Evolutionary conservation across 2,329 filamentous ascomycete genomes (phyloP).

Genomic region (Zasmidium cellare): DNA sequence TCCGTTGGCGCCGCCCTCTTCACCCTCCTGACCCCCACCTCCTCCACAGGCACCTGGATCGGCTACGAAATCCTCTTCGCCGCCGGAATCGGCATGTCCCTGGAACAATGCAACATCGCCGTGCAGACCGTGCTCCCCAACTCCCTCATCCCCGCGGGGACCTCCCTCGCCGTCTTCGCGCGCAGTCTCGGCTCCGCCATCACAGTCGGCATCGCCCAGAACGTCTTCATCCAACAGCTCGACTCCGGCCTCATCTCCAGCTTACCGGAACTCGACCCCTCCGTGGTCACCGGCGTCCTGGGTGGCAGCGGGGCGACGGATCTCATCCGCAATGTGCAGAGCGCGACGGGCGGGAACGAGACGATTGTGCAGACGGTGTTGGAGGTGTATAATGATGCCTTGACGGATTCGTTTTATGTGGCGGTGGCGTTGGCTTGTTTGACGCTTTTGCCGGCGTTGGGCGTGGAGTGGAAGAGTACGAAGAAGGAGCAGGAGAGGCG

Average conservation of each 20-base stretch:
- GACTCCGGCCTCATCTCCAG: neutral
- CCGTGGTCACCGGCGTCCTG: constrained; percentile 1
- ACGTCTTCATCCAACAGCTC: constrained; percentile 12
- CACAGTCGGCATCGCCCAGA: constrained; percentile 8
- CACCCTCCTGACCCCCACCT: constrained; percentile 17
- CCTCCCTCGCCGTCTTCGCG: constrained; percentile 10
- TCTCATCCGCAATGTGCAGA: neutral
- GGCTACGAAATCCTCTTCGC: constrained; percentile 21
- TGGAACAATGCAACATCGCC: constrained; percentile 17
- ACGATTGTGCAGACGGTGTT: neutral
- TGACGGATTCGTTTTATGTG: constrained; percentile 11
- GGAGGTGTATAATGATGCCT: neutral
- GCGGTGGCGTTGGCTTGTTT: constrained; percentile 11
- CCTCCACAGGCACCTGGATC: constrained; percentile 19
- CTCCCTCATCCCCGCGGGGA: constrained; percentile 11
- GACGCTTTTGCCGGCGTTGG: constrained; percentile 3
- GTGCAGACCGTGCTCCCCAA: constrained; percentile 12
- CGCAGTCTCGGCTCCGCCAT: constrained; percentile 13
- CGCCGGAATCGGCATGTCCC: constrained; percentile 11
- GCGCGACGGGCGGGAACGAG: neutral
- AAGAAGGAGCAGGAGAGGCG: constrained; percentile 32
- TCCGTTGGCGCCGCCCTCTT: constrained; percentile 45
- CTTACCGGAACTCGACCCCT: neutral
- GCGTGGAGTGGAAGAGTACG: constrained; percentile 25
- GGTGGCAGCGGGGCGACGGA: constrained; percentile 7